phyloP scores from a whole-genome alignment of 352 stramenopile genomes.

The Globisporangium megalacanthum region DNA sequence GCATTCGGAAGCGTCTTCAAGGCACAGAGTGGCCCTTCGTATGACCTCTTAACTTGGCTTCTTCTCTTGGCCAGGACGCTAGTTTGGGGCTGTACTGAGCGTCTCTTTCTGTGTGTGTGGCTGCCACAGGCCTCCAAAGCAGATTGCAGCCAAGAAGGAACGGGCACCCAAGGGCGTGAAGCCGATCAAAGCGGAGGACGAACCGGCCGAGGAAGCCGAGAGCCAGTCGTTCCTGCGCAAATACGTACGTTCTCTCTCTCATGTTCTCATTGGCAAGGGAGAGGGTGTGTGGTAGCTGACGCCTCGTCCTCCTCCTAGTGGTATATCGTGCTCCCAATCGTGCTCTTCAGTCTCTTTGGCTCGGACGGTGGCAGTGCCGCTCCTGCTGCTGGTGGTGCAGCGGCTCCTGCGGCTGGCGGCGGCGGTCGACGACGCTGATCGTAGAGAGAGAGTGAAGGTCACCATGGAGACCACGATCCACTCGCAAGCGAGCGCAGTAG shows the following conservation, averaged over 20 bases:
- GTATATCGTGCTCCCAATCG: conserved; percentile 80
- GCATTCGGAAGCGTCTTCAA: conserved; percentile 53
- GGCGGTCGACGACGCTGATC: conserved; percentile 33
- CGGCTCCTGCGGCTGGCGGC: conserved; percentile 12
- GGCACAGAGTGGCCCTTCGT: conserved; percentile 59
- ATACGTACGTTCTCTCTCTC: conserved; percentile 44
- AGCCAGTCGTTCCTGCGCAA: conserved; percentile 76
- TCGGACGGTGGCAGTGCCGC: conserved; percentile 33
- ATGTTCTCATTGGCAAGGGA: conserved; percentile 9
- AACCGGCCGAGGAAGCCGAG: conserved; percentile 45
- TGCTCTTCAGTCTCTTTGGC: conserved; percentile 72
- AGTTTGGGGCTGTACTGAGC: too few relatives aligned
- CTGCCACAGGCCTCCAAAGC: conserved; percentile 46
- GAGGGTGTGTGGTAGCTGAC: not conserved
- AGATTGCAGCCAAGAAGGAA: conserved; percentile 52
- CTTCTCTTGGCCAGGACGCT: too few relatives aligned
- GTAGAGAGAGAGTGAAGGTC: too few relatives aligned
- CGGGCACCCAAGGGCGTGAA: conserved; percentile 65
- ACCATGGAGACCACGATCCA: too few relatives aligned
- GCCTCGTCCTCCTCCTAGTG: conserved; percentile 31
- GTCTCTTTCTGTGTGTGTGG: not conserved
- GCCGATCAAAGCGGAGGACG: conserved; percentile 60
- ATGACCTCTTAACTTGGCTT: too few relatives aligned
- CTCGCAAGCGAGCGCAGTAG: too few relatives aligned
- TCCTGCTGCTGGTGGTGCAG: conserved; percentile 26